Evolutionary conservation across 768 basidiomycete genomes (phyloP).

Genomic region (Tulasnella sp.): DNA sequence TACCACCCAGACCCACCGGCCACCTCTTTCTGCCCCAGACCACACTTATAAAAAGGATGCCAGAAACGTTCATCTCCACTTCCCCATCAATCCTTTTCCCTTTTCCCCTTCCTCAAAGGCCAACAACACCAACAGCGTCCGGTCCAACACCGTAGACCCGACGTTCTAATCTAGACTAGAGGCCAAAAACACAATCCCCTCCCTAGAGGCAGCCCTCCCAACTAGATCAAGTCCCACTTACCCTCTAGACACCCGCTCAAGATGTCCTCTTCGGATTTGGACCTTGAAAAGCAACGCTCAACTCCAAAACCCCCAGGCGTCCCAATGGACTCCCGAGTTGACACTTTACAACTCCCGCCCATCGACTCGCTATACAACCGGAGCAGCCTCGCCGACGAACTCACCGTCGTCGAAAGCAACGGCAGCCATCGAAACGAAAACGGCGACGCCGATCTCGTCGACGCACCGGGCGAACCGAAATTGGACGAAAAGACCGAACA

Average conservation of each 20-base stretch:
- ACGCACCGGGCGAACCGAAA: conserved; percentile 13
- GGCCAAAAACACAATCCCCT: neutral
- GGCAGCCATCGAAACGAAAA: neutral
- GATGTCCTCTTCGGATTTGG: neutral
- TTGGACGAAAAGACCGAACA: conserved; percentile 1
- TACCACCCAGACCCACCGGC: neutral
- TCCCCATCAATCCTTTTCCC: neutral
- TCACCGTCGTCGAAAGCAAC: conserved; percentile 5
- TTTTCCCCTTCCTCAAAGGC: neutral
- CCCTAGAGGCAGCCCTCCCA: neutral
- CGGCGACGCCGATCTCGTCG: neutral
- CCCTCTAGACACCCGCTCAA: neutral
- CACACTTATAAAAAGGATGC: neutral
- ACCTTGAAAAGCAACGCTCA: neutral
- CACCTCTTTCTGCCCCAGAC: neutral
- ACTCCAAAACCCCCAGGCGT: neutral
- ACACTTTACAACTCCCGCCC: neutral
- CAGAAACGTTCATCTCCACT: neutral
- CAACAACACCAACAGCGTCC: neutral
- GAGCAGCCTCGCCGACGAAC: conserved; percentile 8
- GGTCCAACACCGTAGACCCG: neutral
- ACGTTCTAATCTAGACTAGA: neutral
- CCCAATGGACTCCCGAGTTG: neutral
- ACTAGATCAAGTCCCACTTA: neutral
- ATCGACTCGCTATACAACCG: neutral